Conservation (phyloP, 306 rosid genomes). For the Cucurbita moschata region DNA sequence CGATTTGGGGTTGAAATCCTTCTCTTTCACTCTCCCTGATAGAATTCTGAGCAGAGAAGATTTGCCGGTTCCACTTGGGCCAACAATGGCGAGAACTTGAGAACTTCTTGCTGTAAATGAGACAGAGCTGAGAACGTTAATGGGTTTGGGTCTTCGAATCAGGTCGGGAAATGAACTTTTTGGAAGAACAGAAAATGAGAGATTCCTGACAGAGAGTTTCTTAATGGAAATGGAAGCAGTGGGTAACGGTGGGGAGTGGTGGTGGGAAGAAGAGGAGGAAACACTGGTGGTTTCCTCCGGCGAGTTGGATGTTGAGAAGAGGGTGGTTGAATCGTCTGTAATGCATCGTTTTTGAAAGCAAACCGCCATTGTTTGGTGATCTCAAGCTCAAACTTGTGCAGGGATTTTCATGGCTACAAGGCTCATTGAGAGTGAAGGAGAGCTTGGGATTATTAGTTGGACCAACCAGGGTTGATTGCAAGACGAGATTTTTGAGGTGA, state of each 20-base stretch:
- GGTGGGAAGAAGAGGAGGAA: conserved; percentile 46
- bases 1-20: conserved; percentile 32
- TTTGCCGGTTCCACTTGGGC: conserved; percentile 90
- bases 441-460: background rate
- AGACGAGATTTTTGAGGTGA: background rate
- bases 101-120: conserved; percentile 56
- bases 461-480: background rate
- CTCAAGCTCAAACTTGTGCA: background rate
- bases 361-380: background rate
- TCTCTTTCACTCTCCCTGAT: conserved; percentile 41
- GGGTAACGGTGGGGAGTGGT: conserved; percentile 23
- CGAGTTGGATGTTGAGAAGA: conserved; percentile 31
- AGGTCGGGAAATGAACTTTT: conserved; percentile 21
- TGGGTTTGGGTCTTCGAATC: conserved; percentile 30
- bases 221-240: conserved; percentile 8
- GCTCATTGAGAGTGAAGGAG: background rate
- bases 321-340: background rate
- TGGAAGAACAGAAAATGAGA: conserved; percentile 41
- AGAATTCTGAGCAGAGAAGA: conserved; percentile 59
- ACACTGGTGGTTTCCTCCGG: conserved; percentile 41
- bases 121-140: conserved; percentile 52
- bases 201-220: conserved; percentile 31
- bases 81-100: conserved; percentile 68
- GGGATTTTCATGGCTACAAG: background rate
- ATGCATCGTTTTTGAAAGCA: background rate